A percentile compares a stretch with the other conserved stretches of the same genome.
These are phyloP conservation scores for Sclerotinia nivalis DNA, from an alignment of 2,329 filamentous ascomycete species.

Conservation along the genomic window DNA sequence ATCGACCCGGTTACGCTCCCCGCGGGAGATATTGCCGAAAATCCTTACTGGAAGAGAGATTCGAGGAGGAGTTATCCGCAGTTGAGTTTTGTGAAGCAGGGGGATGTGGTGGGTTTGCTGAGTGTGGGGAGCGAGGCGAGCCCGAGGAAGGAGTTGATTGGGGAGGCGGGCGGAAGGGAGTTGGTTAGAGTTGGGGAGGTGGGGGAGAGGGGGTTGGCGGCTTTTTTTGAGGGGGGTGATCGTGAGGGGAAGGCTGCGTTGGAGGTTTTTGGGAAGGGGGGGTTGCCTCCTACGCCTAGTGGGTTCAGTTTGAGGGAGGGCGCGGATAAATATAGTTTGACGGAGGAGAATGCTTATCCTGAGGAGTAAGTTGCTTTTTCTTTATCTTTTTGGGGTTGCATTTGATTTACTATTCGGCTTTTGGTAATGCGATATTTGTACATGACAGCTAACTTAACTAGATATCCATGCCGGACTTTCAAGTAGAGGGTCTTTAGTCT, in stretches of 20 bases:
- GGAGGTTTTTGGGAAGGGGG: constrained; percentile 66
- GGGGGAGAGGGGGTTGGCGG: constrained; percentile 71
- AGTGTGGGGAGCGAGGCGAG: constrained; percentile 77
- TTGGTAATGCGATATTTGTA: not conserved
- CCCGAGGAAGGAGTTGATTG: constrained; percentile 82
- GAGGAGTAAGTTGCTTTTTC: constrained; percentile 56
- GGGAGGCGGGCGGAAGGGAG: constrained; percentile 69
- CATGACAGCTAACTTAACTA: constrained; percentile 15
- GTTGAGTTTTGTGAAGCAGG: constrained; percentile 77
- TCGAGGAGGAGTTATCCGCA: constrained; percentile 77
- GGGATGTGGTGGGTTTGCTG: constrained; percentile 81
- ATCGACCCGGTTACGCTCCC: constrained; percentile 81
- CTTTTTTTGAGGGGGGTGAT: constrained; percentile 62
- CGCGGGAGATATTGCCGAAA: constrained; percentile 86
- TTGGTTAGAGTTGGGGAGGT: constrained; percentile 76
- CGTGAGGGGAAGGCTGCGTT: constrained; percentile 49
- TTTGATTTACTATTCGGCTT: not conserved
- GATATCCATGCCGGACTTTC: constrained; percentile 28
- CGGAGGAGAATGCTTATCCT: constrained; percentile 69
- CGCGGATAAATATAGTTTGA: constrained; percentile 68
- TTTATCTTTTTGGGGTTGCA: not conserved
- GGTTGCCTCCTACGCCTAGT: constrained; percentile 83
- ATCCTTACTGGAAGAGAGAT: constrained; percentile 97
- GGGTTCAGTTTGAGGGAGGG: constrained; percentile 54
- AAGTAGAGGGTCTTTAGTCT: constrained; percentile 12